Base-by-base conservation (phyloP, 164 flowering plant species). In the Akebia trifoliata region DNA sequence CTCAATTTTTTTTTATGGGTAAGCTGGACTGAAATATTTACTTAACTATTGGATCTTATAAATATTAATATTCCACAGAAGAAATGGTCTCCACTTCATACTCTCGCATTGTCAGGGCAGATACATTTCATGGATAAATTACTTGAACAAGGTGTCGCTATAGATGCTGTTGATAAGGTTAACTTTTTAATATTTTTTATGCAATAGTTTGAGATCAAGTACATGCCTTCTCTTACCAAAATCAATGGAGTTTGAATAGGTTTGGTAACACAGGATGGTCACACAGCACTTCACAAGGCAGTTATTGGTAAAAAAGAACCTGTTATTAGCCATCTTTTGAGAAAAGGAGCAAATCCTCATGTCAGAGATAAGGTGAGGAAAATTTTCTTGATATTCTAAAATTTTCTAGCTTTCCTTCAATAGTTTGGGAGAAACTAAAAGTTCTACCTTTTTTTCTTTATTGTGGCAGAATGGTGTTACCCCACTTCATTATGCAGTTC, bases 401-500 rank as follows among this genome's bases (percentile, higher is more conserved):
- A 12, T 32, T 18, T 17, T 14, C 24, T 29, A 6, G 47, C 11
- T 24, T 30, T n/a, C 31, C 48, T 4, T 35, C 9, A n/a, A n/a
- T 38, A 18, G 30, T 37, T 54, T 51, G 6, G 15, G n/a, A 18
- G 28, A 50, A 21, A 14, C 38, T 38, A 39, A 43, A 50, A 37
- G 26, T 32, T 46, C 17, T 18, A 14, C n/a, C 12, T 26, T 21
- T n/a, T 28, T 15, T 2, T 12, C 6, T 25, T 5, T 37, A 30
- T 56, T 29, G 12, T 50, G 24, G 55, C 61, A 93, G 99, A 78
- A 86, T 78, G 97, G 99, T 67, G 92, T 85, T 55, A 82, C 88
- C 26, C 82, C 91, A 18, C 87, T 90, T 67, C 99, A 93, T 78
- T 87, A 87, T 76, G 99, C 99, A 56, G 95, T 82, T 74, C 96